Base-by-base conservation (phyloP, 495 filamentous ascomycete species). In the Delitschia confertaspora region DNA sequence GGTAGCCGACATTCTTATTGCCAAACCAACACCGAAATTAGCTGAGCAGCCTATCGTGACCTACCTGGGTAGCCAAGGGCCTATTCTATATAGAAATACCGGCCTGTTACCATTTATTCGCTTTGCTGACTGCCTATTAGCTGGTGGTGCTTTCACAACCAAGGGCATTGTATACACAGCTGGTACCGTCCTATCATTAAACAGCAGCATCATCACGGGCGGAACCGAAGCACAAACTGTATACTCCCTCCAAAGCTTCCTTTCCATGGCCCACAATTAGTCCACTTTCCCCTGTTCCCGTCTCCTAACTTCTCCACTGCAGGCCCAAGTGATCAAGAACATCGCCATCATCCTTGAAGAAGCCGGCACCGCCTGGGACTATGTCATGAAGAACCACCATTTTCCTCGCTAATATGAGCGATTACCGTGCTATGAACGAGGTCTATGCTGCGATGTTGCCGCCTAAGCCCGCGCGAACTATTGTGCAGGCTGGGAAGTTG, bases 251-350 rank as follows among this genome's bases (percentile, higher is more conserved):
- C 24, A 20, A 44, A 4, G n/a, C 9, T 26, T 24, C 36, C 6
- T n/a, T n/a, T n/a, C n/a, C n/a, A n/a, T n/a, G n/a, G n/a, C n/a
- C n/a, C n/a, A n/a, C n/a, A 4, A 4, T 31, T 2, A 31, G 9
- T 13, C 26, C 11, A 13, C 36, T 18, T 19, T 30, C 16, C 21
- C 6, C 29, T 13, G 3, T 37, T 11, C 39, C 16, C 39, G 6
- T 21, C 11, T n/a, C 14, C 4, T 6, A 33, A 11, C 25, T 20
- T n/a, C 10, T 24, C 6, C 18, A 14, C 22, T 38, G 18, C 17
- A 51, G 48, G 42, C 48, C 11, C 48, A 46, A 42, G 45, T 53
- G 27, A 46, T 51, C 42, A 51, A 45, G 27, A 53, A 49, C 45
- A 47, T 53, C 32, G 45, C 30, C n/a, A 45, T 21, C 1, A 35